Evolutionary conservation across 2,329 filamentous ascomycete species (phyloP), one percentile per base, ranked within the genome.

Genomic region (Monilinia vaccinii-corymbosi): DNA sequence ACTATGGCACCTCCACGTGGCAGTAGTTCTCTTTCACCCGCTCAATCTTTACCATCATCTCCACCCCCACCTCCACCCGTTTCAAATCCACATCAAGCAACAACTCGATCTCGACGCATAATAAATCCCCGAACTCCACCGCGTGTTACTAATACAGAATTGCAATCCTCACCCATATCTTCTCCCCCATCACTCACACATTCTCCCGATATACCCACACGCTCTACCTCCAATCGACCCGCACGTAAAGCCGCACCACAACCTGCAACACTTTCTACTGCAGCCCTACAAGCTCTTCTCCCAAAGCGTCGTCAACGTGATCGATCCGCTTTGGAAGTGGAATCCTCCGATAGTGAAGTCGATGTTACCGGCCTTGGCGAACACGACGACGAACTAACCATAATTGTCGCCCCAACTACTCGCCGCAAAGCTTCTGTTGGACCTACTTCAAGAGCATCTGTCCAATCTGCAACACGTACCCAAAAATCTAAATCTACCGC

Each of bases 151-250:
- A 52, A 38, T 47, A 1, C 49, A 25, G 49, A 31, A 28, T 21
- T 36, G 18, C 64, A 67, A 62, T 67, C 68, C 36, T 71, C 70
- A 11, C 70, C 69, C 34, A 67, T 69, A 23, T 86, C 84, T 1
- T 86, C 83, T 2, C 84, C 83, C 0, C 84, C 84, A 0, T 86
- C 84, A 0, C 75, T 87, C 4, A 87, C 84, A 4, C 83, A 87
- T 67, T 87, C 84, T 0, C 84, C 84, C 36, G 86, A 86, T 66
- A 60, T 61, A 52, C 59, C 51, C 18, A 56, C 56, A 8, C 50
- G 23, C 7, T 42, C 60, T 16, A 68, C 64, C 38, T 21, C 51
- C 8, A 66, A 62, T 44, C 42, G 52, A 31, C 42, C 23, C 2
- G 23, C 42, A 6, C 49, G 49, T 11, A 67, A 62, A 51, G 59